Base-by-base conservation (phyloP, 306 rosid genomes). In the Trichosanthes cucumerina region DNA sequence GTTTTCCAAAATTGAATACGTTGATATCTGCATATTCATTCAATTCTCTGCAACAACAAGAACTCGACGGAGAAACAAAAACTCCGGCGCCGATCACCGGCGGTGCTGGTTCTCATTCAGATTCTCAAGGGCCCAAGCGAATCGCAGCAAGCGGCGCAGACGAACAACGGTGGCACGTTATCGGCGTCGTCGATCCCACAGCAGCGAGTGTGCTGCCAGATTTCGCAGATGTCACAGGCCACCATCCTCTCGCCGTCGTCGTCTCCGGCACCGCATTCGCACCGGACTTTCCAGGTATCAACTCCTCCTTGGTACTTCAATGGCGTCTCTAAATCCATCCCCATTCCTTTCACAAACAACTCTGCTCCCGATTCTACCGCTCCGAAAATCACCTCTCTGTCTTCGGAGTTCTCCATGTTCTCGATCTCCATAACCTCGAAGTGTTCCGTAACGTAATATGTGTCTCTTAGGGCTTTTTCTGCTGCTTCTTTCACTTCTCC, bases 171-270 rank as follows among this genome's bases (percentile, higher is more conserved):
- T 11, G 76, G 76, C 36, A 69, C 76, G 10, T 69, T 69, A 69
- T 69, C 76, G n/a, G 76, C 50, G 54, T 69, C 76, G 54, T 69
- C 76, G 34, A 69, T 69, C 3, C 76, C 76, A 1, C 74, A 66
- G 50, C 97, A 92, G 19, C 93, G 83, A 18, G 93, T 92, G 82
- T 92, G 95, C 84, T 90, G 93, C 98, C 98, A 93, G 31, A 90
- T 91, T 79, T 90, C 94, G 54, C 98, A 93, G 56, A 92, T 88
- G 71, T 92, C 97, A 41, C 98, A 93, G 9, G 92, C 87, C 75
- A 93, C 94, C 97, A 93, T 93, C 71, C 96, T 87, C 83, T 93
- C 97, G 4, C 98, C 98, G 57, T 92, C 97, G 72, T 93, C 98
- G 64, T 90, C 97, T 16, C 81, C 82, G 5, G 98, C 96, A 9